phyloP scores from a whole-genome alignment of 768 basidiomycete species.

The Suillus placidus region DNA sequence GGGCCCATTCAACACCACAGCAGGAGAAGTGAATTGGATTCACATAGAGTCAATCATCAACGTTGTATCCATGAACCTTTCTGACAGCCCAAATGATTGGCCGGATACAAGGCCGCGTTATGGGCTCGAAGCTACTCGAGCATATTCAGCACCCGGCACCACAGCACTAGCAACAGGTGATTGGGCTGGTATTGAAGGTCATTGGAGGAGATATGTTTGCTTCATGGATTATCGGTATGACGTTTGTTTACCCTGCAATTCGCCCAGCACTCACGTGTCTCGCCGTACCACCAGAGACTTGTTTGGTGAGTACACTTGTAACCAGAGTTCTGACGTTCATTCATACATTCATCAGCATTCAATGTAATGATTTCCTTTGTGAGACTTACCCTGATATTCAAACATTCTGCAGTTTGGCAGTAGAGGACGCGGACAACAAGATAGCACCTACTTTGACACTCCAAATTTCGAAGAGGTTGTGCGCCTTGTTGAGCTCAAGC shows the following conservation, averaged over 20 bases:
- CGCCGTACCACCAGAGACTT: conserved; percentile 23
- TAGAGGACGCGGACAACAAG: conserved; percentile 31
- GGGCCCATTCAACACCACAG: conserved; percentile 54
- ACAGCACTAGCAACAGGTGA: conserved; percentile 41
- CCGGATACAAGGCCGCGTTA: conserved; percentile 47
- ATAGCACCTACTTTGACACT: conserved; percentile 50
- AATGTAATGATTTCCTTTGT: conserved; percentile 41
- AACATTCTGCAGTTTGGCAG: conserved; percentile 15
- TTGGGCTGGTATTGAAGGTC: conserved; percentile 78
- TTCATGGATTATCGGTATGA: conserved; percentile 78
- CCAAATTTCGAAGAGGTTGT: conserved; percentile 64
- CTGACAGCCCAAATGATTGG: conserved; percentile 44
- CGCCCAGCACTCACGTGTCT: conserved; percentile 33
- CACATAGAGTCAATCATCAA: conserved; percentile 63
- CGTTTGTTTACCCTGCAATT: conserved; percentile 38
- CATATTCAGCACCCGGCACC: conserved; percentile 55
- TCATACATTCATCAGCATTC: conserved; percentile 41
- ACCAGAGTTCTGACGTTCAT: not conserved
- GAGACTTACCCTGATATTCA: conserved; percentile 6
- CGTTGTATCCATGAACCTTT: conserved; percentile 54
- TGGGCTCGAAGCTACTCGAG: conserved; percentile 52
- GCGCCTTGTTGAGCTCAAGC: conserved; percentile 59
- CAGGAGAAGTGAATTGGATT: conserved; percentile 57
- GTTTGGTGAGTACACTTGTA: conserved; percentile 20
- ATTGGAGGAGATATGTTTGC: conserved; percentile 74